phyloP scores from a whole-genome alignment of 768 basidiomycete genomes.

The Leucosporidium creatinivorum region DNA sequence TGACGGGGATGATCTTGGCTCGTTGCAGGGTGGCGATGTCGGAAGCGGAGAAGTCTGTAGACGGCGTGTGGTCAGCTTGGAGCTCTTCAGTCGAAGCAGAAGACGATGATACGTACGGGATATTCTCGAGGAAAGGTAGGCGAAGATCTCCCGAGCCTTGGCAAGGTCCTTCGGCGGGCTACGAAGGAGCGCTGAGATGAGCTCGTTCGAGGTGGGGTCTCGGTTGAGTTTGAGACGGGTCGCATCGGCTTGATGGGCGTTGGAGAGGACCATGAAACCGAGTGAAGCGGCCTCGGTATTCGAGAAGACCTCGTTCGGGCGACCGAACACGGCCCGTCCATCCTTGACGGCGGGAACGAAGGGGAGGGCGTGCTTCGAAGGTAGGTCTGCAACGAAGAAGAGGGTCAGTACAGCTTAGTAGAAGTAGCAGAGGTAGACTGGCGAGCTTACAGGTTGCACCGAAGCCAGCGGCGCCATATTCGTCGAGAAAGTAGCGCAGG shows the following conservation, averaged over 20 bases:
- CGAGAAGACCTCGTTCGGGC: slow-evolving; percentile 56
- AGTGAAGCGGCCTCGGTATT: slow-evolving; percentile 60
- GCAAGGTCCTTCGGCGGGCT: slow-evolving; percentile 24
- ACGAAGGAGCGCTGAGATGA: slow-evolving; percentile 24
- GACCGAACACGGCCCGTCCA: slow-evolving; percentile 49
- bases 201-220: slow-evolving; percentile 24
- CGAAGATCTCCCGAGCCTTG: slow-evolving; percentile 31
- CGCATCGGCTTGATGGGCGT: slow-evolving; percentile 23
- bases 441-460: slow-evolving; percentile 30
- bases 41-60: slow-evolving; percentile 7
- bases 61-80: too few relatives aligned
- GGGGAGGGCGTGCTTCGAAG: slow-evolving; percentile 52
- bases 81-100: neutral
- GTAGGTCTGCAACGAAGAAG: slow-evolving; percentile 9
- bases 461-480: slow-evolving; percentile 53
- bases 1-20: slow-evolving; percentile 24
- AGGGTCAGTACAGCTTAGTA: slow-evolving; percentile 53
- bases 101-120: slow-evolving; percentile 13
- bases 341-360: slow-evolving; percentile 70
- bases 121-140: slow-evolving; percentile 30
- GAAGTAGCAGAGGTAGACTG: neutral
- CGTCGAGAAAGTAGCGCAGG: slow-evolving; percentile 73
- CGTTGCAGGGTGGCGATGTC: slow-evolving; percentile 17
- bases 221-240: slow-evolving; percentile 25
- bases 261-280: slow-evolving; percentile 61